Evolutionary conservation across 345 rosid genomes (phyloP), one percentile per base, ranked within the genome.

Genomic region (Viola odorata): DNA sequence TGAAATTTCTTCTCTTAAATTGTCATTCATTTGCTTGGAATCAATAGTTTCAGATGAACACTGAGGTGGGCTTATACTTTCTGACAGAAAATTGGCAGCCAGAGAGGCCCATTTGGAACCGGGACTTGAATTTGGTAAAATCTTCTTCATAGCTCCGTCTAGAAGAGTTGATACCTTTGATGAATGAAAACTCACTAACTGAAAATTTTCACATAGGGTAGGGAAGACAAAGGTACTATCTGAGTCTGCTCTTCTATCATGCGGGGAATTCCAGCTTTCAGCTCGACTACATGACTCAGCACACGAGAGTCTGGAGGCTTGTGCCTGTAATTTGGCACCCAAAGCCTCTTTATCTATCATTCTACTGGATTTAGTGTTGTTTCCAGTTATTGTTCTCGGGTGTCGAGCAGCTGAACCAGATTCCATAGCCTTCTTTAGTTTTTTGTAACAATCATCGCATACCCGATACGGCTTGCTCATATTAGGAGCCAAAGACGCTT

Each of bases 401-500:
- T 58, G 67, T 39, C 72, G 77, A 9, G 60, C 44, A 67, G 68
- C 60, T 45, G 75, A 61, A 75, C 69, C 65, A 45, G 80, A 71
- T 57, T 84, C 86, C 14, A 67, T 64, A 36, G 70, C 49, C 62
- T 75, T 86, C 75, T 69, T 85, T 55, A 89, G 80, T 75, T 87
- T 89, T 57, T 77, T 59, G 23, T 79, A 86, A 74, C 98, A 91
- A 61, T 82, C 96, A 60, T 84, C 91, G 67, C 98, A 91, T 44
- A 88, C 96, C 42, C 96, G 79, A 73, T 85, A 85, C 5, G 96
- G 91, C 76, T 86, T 91, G 81, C 66, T 83, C 77, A 74, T 79
- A 61, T 70, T 84, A 32, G 98, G 95, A 47, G 98, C 98, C 70
- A 91, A 69, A 63, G 95, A 81, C 63, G 96, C 96, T 79, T 80